Percentiles rank a stretch among this genome's conserved stretches.
Conservation (phyloP, 192 early-diverging fungal genomes). For the Rhizoclosmatium sp. region DNA sequence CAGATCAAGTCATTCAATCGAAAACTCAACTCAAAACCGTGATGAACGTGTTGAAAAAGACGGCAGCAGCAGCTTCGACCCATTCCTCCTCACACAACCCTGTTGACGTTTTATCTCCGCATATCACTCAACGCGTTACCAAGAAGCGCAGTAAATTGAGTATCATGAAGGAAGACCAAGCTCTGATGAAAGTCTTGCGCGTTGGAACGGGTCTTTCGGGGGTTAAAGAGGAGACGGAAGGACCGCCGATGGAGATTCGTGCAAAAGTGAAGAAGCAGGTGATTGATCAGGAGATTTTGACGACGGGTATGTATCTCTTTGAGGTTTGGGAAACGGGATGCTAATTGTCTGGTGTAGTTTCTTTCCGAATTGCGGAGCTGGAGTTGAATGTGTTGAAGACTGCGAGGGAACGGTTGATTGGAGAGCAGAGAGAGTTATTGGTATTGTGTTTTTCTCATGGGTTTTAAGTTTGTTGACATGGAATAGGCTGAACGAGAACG, state of each 20-base stretch:
- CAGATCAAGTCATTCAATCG: conserved; percentile 58
- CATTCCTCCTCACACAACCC: not conserved
- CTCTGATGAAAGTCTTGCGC: not conserved
- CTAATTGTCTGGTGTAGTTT: conserved; percentile 24
- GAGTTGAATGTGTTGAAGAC: conserved; percentile 44
- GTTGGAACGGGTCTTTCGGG: not conserved
- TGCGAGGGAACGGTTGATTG: conserved; percentile 41
- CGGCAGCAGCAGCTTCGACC: not conserved
- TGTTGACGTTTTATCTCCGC: not conserved
- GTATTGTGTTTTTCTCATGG: conserved; percentile 15
- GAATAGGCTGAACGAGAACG: conserved; percentile 51
- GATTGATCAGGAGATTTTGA: conserved; percentile 57
- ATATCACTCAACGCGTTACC: not conserved
- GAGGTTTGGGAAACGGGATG: not conserved
- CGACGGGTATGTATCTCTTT: conserved; percentile 27
- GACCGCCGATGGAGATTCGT: conserved; percentile 31
- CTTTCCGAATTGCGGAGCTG: conserved; percentile 44
- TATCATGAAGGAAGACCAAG: conserved; percentile 9
- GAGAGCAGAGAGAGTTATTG: conserved; percentile 56
- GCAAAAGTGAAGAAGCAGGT: conserved; percentile 59
- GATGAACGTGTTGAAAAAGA: conserved; percentile 28
- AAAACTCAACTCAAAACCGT: conserved; percentile 44
- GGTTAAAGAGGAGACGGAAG: not conserved
- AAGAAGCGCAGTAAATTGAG: not conserved
- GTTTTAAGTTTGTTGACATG: not conserved